Conservation (phyloP, 345 rosid genomes). For the Syzygium aqueum region DNA sequence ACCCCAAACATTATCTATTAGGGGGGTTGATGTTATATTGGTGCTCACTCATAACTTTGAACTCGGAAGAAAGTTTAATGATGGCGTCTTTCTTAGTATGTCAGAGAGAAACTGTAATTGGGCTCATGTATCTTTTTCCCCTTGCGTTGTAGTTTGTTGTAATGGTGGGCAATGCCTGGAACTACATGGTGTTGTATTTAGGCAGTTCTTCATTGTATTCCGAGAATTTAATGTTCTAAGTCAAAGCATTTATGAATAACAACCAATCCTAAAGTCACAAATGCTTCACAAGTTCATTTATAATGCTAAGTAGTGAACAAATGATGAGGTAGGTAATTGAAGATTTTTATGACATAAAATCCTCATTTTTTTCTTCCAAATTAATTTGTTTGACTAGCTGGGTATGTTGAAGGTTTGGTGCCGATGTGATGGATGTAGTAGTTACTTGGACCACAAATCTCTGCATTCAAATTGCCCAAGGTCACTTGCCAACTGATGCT, state of each 20-base stretch:
- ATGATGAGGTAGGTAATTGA: not conserved
- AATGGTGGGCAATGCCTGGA: not conserved
- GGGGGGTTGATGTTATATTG: not conserved
- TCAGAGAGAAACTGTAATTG: not conserved
- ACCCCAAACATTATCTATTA: not conserved
- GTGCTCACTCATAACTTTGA: not conserved
- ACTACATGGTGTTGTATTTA: not conserved
- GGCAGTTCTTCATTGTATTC: not conserved
- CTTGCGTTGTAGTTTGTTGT: not conserved
- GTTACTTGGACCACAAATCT: conserved; percentile 81
- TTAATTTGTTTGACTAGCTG: not conserved
- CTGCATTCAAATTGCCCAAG: conserved; percentile 56
- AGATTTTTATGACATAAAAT: not conserved
- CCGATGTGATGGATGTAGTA: conserved; percentile 86
- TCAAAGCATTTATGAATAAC: not conserved
- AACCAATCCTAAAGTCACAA: not conserved
- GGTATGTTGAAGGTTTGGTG: conserved; percentile 63
- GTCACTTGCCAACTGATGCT: conserved; percentile 28
- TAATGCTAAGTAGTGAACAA: not conserved
- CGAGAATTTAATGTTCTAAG: not conserved
- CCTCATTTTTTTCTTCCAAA: not conserved
- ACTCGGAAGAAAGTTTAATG: not conserved
- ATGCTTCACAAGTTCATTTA: not conserved
- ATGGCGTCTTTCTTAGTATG: not conserved
- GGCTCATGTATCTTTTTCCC: not conserved